Evolutionary conservation across 139 green algal species (phyloP).

Genomic region (Medakamo hakoo): DNA sequence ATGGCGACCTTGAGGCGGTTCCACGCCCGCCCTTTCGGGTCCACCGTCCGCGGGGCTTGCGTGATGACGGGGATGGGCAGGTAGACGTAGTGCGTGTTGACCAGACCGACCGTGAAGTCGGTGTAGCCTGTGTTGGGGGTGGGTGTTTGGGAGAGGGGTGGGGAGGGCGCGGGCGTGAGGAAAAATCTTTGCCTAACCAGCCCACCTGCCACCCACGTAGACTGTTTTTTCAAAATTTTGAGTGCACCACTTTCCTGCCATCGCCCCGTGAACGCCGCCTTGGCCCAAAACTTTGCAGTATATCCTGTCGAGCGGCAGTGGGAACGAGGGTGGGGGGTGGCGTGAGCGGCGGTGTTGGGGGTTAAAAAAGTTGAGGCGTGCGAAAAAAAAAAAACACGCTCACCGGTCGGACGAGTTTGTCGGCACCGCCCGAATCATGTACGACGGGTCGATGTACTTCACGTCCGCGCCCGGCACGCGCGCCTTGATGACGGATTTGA

Average conservation of each 20-base stretch:
- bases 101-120: conserved; percentile 53
- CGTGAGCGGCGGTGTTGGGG: too few relatives aligned
- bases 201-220: too few relatives aligned
- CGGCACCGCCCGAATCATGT: conserved; percentile 81
- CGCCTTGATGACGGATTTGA: conserved; percentile 61
- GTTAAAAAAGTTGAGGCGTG: conserved; percentile 54
- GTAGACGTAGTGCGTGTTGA: conserved; percentile 92
- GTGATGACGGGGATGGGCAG: conserved; percentile 84
- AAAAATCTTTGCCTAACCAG: too few relatives aligned
- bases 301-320: conserved; percentile 83
- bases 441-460: conserved; percentile 69
- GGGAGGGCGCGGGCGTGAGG: too few relatives aligned
- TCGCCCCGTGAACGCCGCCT: conserved; percentile 84
- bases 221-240: too few relatives aligned
- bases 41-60: conserved; percentile 44
- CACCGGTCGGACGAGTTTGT: conserved; percentile 65
- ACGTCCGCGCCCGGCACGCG: conserved; percentile 56
- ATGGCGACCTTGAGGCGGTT: conserved; percentile 72
- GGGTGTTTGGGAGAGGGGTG: too few relatives aligned
- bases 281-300: conserved; percentile 90
- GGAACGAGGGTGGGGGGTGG: too few relatives aligned
- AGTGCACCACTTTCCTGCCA: too few relatives aligned
- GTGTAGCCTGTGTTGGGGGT: too few relatives aligned
- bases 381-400: too few relatives aligned
- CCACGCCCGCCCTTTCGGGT: conserved; percentile 75